Percentiles rank a stretch among this genome's conserved stretches.
Evolutionary conservation across 2,329 filamentous ascomycete genomes (phyloP).

Genomic region (Colletotrichum acutatum): DNA sequence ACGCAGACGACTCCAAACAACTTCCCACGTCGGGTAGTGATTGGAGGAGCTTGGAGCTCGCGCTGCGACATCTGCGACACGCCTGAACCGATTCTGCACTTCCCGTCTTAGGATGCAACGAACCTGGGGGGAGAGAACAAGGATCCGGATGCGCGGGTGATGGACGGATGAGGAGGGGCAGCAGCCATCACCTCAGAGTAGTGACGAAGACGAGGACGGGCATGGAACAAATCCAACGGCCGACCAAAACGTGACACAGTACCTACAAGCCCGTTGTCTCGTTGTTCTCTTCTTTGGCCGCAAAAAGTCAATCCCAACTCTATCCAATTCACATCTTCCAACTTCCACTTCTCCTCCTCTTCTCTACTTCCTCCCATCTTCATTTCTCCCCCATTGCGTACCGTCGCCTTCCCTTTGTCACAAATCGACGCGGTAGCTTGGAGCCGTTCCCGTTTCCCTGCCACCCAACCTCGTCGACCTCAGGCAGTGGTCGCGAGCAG

Average conservation of each 20-base stretch:
- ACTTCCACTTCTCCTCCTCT: constrained; percentile 2
- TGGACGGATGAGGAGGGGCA: not conserved
- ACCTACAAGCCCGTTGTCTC: constrained; percentile 9
- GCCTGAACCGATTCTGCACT: constrained; percentile 32
- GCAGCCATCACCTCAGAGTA: constrained; percentile 7
- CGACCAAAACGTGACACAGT: constrained; percentile 19
- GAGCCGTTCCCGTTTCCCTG: not conserved
- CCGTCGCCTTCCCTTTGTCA: not conserved
- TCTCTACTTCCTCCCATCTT: not conserved
- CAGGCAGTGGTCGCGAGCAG: constrained; percentile 22
- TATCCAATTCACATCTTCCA: not conserved
- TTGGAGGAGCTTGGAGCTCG: constrained; percentile 34
- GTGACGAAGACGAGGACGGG: constrained; percentile 1
- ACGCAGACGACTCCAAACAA: constrained; percentile 4
- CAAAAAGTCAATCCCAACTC: constrained; percentile 33
- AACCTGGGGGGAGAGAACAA: constrained; percentile 16
- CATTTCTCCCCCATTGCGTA: not conserved
- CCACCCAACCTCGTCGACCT: not conserved
- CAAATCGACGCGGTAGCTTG: not conserved
- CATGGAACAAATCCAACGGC: not conserved
- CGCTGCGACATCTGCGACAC: constrained; percentile 33
- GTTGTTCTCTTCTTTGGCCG: constrained; percentile 13
- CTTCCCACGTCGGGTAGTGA: not conserved
- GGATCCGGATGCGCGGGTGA: constrained; percentile 29
- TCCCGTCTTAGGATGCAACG: constrained; percentile 19